phyloP scores from a whole-genome alignment of 2,329 filamentous ascomycete species.

The Aspergillus persii region DNA sequence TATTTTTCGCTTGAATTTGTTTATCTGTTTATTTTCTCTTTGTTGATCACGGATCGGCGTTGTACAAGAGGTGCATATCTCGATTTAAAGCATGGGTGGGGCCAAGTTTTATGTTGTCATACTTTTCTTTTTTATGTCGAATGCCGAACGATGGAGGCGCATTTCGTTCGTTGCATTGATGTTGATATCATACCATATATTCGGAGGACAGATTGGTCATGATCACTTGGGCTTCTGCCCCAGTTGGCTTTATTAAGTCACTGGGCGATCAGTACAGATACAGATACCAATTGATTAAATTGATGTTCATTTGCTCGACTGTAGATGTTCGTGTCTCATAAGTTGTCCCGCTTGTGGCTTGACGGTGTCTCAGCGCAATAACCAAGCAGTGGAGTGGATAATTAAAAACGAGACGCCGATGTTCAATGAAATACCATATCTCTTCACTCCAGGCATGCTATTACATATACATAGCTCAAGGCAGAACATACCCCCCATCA shows the following conservation, averaged over 20 bases:
- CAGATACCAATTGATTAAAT: not conserved
- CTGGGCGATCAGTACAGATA: not conserved
- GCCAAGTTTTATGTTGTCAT: not conserved
- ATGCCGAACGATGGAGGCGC: not conserved
- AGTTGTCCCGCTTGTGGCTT: no score
- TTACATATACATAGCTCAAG: constrained; percentile 9
- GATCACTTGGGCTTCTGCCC: not conserved
- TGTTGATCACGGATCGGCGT: constrained; percentile 15
- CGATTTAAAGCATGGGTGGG: constrained; percentile 18
- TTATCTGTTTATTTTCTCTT: not conserved
- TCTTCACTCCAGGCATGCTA: no score
- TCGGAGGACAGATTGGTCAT: not conserved
- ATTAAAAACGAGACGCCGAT: no score
- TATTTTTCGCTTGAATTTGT: not conserved
- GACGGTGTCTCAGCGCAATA: no score
- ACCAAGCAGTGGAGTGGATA: no score
- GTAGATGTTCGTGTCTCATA: no score
- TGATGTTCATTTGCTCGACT: not conserved
- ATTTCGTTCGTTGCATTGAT: not conserved
- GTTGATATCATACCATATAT: not conserved
- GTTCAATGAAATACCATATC: no score
- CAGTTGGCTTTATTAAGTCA: not conserved
- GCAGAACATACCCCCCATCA: constrained; percentile 48
- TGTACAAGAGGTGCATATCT: constrained; percentile 21
- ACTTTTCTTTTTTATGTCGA: not conserved